Evolutionary conservation across 164 flowering plant genomes (phyloP), one percentile per base, ranked within the genome.

Genomic region (grape (Vitis vinifera)): DNA sequence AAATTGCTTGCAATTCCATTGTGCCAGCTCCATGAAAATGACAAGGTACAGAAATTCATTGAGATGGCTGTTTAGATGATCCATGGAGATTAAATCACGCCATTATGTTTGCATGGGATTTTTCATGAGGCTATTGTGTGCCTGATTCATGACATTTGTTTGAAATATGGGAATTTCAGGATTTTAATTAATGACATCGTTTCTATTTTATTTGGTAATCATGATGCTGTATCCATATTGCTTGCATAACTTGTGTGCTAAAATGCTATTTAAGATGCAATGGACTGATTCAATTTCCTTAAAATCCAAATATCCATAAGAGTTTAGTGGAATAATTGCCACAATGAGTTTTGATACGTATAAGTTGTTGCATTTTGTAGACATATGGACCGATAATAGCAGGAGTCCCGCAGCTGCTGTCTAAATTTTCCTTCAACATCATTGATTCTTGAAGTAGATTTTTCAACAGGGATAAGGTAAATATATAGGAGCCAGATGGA

Each of bases 1-100:
- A 87, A 86, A 71, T 68, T 92, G 80, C 88, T 92, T 69, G 91
- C 91, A 4, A 87, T 91, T 67, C 94, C 98, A 13, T 65, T 92
- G 30, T 81, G 75, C 80, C 87, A 89, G 61, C 66, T 92, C 62
- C 85, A 84, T 60, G 93, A 84, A 48, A 89, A 83, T 63, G 67
- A 68, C 53, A 84, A 89, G 92, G 97, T 92, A 80, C 3, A 17
- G 3, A 27, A 16, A 17, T n/a, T 15, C 1, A 8, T 11, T n/a
- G 59, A 12, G 58, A 44, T 44, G n/a, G 67, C 8, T 66, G 37
- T 55, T 64, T 48, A 48, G n/a, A 2, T 55, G 30, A 13, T 11
- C 7, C 66, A 49, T 63, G 52, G 14, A 47, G 37, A 47, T 47
- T 48, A n/a, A 63, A 63, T 7, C 23, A 10, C 1, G 4, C 66